Evolutionary conservation across 1,284 basidiomycete genomes (phyloP), one percentile per base, ranked within the genome.

Genomic region (Ustilago lituana): DNA sequence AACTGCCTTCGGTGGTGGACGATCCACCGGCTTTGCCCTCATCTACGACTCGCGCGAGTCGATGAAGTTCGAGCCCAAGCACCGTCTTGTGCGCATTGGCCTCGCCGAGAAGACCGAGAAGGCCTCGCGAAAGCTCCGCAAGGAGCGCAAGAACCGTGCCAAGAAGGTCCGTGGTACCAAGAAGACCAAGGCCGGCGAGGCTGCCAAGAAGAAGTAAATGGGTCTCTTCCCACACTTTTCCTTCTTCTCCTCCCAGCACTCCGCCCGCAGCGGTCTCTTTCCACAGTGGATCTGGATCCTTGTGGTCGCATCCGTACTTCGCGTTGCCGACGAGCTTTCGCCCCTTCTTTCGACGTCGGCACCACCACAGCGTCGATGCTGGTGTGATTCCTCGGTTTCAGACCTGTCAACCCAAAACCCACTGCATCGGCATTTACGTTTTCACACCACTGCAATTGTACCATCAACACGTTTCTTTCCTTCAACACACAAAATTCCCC

Each of bases 61-160:
- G 66, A 93, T 98, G 87, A 80, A 80, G 68, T 98, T 98, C 83
- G 96, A 99, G 88, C 94, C 96, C 77, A 92, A 89, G 84, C 89
- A 98, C 87, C 90, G 96, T 76, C 87, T 98, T 80, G 89, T 98
- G 80, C 89, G 61, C 31, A 35, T 88, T 80, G 93, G 94, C 69
- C 86, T 98, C 69, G 86, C 85, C 70, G 76, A 87, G 77, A 97
- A 97, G 87, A 88, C 91, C 73, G 91, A 93, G 58, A 94, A 91
- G 86, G 86, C 95, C 63, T 94, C 92, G 78, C 91, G 96, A 82
- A 98, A 98, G 85, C 89, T 98, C 84, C 90, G 96, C 85, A 98
- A 98, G 88, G 96, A 98, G 88, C 89, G 96, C 82, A 99, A 99
- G 89, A 99, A 99, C 87, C 90, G 96, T 84, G 88, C 91, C 84